phyloP scores from a whole-genome alignment of 2,329 filamentous ascomycete genomes.

The Diaporthe citri region DNA sequence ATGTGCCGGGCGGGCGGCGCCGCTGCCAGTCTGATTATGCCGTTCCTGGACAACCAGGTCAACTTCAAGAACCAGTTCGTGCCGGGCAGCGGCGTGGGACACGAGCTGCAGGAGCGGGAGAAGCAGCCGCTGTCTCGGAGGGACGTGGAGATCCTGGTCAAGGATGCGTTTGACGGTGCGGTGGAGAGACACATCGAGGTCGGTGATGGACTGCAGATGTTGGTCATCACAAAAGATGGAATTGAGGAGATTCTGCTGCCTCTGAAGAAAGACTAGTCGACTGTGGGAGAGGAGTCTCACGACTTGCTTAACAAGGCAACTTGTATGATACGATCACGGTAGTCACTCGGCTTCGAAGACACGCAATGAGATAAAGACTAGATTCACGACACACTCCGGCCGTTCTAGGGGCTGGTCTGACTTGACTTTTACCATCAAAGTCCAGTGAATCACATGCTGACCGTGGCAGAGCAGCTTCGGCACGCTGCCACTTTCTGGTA shows the following conservation, averaged over 20 bases:
- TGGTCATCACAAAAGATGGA: constrained; percentile 89
- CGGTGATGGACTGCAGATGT: constrained; percentile 94
- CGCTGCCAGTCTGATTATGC: constrained; percentile 95
- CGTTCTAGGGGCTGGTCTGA: not conserved
- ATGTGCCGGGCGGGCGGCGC: constrained; percentile 95
- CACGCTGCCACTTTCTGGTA: not conserved
- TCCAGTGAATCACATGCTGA: not conserved
- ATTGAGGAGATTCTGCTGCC: constrained; percentile 87
- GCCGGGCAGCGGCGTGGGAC: constrained; percentile 85
- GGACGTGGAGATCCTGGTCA: constrained; percentile 87
- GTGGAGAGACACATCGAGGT: constrained; percentile 99
- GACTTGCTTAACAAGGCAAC: constrained; percentile 28
- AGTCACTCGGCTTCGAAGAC: constrained; percentile 32
- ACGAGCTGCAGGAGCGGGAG: constrained; percentile 80
- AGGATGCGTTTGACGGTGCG: constrained; percentile 97
- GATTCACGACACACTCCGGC: not conserved
- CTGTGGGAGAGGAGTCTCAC: not conserved
- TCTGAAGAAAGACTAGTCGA: constrained; percentile 86
- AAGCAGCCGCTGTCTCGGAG: constrained; percentile 77
- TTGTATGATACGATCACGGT: constrained; percentile 49
- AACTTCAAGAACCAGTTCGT: constrained; percentile 99
- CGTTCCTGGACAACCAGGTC: constrained; percentile 99
- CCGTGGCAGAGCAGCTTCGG: not conserved
- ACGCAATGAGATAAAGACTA: constrained; percentile 32
- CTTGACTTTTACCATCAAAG: not conserved